A percentile compares a stretch with the other conserved stretches of the same genome.
Evolutionary conservation across 2,329 filamentous ascomycete species (phyloP).

Genomic region (Colletotrichum liriopes): DNA sequence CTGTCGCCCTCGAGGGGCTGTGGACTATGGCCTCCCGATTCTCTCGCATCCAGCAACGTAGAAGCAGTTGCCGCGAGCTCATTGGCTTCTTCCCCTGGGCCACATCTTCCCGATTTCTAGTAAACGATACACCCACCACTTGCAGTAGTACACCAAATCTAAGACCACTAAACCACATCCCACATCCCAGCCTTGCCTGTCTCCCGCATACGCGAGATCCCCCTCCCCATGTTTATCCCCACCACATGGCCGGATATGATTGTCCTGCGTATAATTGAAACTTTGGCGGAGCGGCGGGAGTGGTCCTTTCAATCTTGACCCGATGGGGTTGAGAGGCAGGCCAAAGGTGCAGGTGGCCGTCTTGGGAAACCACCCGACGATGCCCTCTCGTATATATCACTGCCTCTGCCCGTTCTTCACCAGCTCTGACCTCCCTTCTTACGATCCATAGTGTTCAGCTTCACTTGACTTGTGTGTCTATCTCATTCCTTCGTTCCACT

Average conservation of each 20-base stretch:
- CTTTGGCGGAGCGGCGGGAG: slow-evolving; percentile 41
- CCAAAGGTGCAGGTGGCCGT: slow-evolving; percentile 26
- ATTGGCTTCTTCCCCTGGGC: slow-evolving; percentile 23
- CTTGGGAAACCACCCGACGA: slow-evolving; percentile 29
- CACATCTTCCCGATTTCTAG: too few relatives aligned
- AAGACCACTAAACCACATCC: slow-evolving; percentile 18
- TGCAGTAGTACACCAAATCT: slow-evolving; percentile 21
- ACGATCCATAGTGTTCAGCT: slow-evolving; percentile 40
- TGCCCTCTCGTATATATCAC: slow-evolving; percentile 36
- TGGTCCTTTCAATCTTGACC: slow-evolving; percentile 39
- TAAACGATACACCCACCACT: slow-evolving; percentile 8
- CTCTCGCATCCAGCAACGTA: slow-evolving; percentile 8
- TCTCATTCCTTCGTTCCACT: slow-evolving; percentile 41
- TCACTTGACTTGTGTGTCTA: slow-evolving; percentile 43
- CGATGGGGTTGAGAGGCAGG: slow-evolving; percentile 23
- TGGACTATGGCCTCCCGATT: background rate
- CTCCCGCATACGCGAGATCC: slow-evolving; percentile 42
- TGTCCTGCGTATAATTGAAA: slow-evolving; percentile 41
- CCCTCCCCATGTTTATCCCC: slow-evolving; percentile 30
- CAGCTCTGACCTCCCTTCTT: background rate
- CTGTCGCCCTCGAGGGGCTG: background rate
- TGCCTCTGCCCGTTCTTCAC: slow-evolving; percentile 8
- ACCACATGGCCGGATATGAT: slow-evolving; percentile 35
- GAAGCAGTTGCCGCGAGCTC: background rate
- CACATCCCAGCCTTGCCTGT: slow-evolving; percentile 29